Conservation (phyloP, 2,329 filamentous ascomycete genomes). For the Sarocladium oryzae region DNA sequence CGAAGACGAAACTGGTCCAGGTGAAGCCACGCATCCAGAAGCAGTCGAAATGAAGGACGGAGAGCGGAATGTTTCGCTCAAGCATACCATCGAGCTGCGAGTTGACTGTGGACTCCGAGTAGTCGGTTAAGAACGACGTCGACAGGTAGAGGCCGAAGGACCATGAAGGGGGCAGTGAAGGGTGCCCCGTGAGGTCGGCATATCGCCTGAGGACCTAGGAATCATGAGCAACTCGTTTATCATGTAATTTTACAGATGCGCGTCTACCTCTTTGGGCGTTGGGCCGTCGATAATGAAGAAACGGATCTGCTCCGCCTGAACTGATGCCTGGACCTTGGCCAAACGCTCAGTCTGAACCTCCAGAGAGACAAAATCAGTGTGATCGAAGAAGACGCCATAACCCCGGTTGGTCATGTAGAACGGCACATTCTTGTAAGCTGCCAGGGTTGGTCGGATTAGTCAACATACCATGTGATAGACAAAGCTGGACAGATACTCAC, state of each 20-base stretch:
- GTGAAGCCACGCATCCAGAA: slow-evolving; percentile 73
- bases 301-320: slow-evolving; percentile 63
- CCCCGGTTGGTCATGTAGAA: slow-evolving; percentile 67
- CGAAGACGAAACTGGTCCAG: slow-evolving; percentile 71
- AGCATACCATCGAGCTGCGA: slow-evolving; percentile 65
- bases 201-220: slow-evolving; percentile 54
- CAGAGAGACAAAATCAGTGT: slow-evolving; percentile 61
- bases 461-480: background rate
- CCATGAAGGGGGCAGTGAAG: slow-evolving; percentile 62
- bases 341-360: slow-evolving; percentile 71
- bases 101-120: slow-evolving; percentile 62
- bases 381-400: slow-evolving; percentile 72
- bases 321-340: slow-evolving; percentile 61
- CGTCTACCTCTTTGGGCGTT: slow-evolving; percentile 56
- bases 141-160: slow-evolving; percentile 72
- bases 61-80: slow-evolving; percentile 55
- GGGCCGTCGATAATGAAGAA: slow-evolving; percentile 69
- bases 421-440: slow-evolving; percentile 63
- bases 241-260: too few relatives aligned
- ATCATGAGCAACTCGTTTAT: background rate
- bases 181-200: slow-evolving; percentile 58
- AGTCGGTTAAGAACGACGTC: slow-evolving; percentile 68
- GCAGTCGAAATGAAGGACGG: slow-evolving; percentile 71
- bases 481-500: background rate
- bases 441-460: background rate